These are phyloP conservation scores for Nidularia pulvinata DNA, from an alignment of 768 basidiomycete species.

Conservation along the genomic window DNA sequence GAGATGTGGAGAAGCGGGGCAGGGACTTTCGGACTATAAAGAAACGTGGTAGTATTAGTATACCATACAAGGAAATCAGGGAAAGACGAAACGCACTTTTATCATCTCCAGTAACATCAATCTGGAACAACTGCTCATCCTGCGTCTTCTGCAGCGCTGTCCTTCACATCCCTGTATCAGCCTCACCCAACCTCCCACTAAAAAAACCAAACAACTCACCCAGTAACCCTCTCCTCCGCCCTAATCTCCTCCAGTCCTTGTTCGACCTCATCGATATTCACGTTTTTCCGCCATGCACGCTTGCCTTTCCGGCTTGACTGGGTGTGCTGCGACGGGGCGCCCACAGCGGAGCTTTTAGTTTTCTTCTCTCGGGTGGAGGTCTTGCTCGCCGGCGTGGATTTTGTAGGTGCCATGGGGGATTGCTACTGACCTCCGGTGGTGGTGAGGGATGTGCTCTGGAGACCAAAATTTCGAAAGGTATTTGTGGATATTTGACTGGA, in stretches of 20 bases:
- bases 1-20: slow-evolving; percentile 47
- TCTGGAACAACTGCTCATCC: slow-evolving; percentile 75
- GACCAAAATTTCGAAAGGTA: too few species aligned
- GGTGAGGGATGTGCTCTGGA: too few species aligned
- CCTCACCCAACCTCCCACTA: neutral
- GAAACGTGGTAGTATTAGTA: too few species aligned
- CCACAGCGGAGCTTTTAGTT: slow-evolving; percentile 18
- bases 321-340: slow-evolving; percentile 59
- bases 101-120: slow-evolving; percentile 82
- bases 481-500: too few species aligned
- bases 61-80: too few species aligned
- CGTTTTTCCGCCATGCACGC: slow-evolving; percentile 91
- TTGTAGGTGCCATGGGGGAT: neutral
- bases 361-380: neutral
- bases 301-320: slow-evolving; percentile 91
- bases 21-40: slow-evolving; percentile 56
- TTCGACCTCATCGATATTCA: slow-evolving; percentile 83
- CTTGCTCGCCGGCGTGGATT: neutral
- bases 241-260: slow-evolving; percentile 72
- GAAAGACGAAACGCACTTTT: slow-evolving; percentile 49
- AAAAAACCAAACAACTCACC: slow-evolving; percentile 43
- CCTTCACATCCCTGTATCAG: slow-evolving; percentile 36
- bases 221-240: slow-evolving; percentile 79
- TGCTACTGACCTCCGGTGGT: too few species aligned
- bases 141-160: slow-evolving; percentile 63